Conservation (phyloP, 2,329 filamentous ascomycete genomes). For the Colletotrichum tofieldiae region DNA sequence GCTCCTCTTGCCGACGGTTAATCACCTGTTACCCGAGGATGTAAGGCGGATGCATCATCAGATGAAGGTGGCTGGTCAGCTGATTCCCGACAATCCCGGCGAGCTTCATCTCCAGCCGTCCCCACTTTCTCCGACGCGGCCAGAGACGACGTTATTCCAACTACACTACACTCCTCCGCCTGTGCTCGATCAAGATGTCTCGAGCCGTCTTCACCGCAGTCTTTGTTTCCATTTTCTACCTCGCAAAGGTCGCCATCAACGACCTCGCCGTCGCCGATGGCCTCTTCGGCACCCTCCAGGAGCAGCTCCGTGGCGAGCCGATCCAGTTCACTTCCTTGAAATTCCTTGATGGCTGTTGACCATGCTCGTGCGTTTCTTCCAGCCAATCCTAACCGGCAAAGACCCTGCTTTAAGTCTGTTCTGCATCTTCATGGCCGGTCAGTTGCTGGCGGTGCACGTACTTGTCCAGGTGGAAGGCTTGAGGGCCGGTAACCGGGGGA, state of each 20-base stretch:
- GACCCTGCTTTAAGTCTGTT: conserved; percentile 42
- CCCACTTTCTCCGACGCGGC: not conserved
- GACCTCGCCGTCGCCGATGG: conserved; percentile 34
- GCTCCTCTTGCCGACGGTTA: not conserved
- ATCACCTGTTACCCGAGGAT: not conserved
- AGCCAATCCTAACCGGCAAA: conserved; percentile 41
- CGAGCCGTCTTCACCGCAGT: conserved; percentile 17
- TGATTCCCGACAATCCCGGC: not conserved
- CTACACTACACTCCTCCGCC: no score
- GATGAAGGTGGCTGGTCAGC: conserved; percentile 1
- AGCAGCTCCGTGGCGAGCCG: conserved; percentile 11
- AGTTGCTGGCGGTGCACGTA: conserved; percentile 44
- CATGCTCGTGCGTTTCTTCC: conserved; percentile 43
- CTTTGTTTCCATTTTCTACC: conserved; percentile 23
- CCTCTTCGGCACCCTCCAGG: not conserved
- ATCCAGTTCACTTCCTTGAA: conserved; percentile 44
- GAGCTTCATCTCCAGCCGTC: not conserved
- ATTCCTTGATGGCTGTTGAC: conserved; percentile 43
- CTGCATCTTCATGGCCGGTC: conserved; percentile 44
- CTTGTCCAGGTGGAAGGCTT: conserved; percentile 44
- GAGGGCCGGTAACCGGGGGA: conserved; percentile 44
- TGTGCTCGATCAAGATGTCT: conserved; percentile 2
- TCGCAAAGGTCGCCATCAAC: conserved; percentile 33
- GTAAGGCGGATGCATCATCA: not conserved
- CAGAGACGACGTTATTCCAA: not conserved